A percentile compares a stretch with the other conserved stretches of the same genome.
Evolutionary conservation across 2,329 filamentous ascomycete genomes (phyloP).

Genomic region (Neofusicoccum umdonicola): DNA sequence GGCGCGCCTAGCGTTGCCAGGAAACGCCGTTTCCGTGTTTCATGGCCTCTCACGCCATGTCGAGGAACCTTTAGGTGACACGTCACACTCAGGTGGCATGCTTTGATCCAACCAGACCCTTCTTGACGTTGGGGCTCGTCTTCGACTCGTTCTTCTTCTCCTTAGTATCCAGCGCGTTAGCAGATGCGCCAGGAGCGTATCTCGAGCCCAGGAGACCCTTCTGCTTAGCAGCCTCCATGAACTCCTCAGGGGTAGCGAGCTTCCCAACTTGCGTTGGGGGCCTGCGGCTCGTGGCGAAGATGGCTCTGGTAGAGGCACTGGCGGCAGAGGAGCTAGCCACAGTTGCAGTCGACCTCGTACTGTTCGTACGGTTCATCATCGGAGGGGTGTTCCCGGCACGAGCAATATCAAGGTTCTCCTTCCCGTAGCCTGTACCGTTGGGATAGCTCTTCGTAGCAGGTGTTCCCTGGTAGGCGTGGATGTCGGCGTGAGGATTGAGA

Average conservation of each 20-base stretch:
- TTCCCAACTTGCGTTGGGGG: not conserved
- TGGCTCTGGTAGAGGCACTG: not conserved
- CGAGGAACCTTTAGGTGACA: no score
- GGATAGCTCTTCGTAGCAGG: not conserved
- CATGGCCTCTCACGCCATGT: no score
- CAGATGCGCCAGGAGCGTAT: not conserved
- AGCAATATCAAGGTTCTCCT: not conserved
- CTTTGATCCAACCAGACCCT: not conserved
- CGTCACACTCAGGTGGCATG: not conserved
- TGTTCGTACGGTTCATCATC: constrained; percentile 2
- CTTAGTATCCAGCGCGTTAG: not conserved
- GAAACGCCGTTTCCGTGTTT: no score
- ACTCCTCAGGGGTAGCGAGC: not conserved
- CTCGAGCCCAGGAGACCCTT: not conserved
- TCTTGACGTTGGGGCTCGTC: not conserved
- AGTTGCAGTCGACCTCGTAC: not conserved
- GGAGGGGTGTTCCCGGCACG: not conserved
- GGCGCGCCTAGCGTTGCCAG: no score
- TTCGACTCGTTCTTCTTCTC: not conserved
- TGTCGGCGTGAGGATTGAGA: constrained; percentile 4
- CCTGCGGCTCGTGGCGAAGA: not conserved
- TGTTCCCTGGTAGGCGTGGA: not conserved
- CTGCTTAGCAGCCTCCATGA: constrained; percentile 2
- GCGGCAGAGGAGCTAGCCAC: not conserved
- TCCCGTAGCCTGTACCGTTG: no score